These are phyloP conservation scores for Wickerhamiella allomyrinae DNA, from an alignment of 805 yeast species.

Conservation along the genomic window DNA sequence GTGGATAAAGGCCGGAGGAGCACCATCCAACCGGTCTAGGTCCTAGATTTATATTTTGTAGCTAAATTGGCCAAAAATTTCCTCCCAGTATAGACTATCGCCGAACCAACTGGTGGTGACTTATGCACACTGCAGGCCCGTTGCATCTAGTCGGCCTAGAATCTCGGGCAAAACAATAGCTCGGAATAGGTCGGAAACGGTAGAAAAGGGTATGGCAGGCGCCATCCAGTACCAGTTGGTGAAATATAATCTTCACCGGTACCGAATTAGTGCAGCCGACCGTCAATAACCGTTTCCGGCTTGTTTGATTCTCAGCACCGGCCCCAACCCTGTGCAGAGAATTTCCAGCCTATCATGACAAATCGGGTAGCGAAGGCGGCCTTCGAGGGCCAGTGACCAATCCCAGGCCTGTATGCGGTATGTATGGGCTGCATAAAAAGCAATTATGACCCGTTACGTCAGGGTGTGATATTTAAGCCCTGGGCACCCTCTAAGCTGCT, in stretches of 20 bases:
- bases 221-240: too few species aligned
- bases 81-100: too few species aligned
- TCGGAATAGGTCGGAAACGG: too few species aligned
- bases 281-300: neutral
- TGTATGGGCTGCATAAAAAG: constrained; percentile 10
- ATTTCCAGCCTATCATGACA: neutral
- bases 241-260: too few species aligned
- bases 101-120: too few species aligned
- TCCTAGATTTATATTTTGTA: too few species aligned
- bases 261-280: too few species aligned
- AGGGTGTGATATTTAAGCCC: constrained; percentile 6
- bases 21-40: too few species aligned
- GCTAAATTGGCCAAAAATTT: too few species aligned
- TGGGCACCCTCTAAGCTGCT: neutral
- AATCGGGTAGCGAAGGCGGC: constrained; percentile 1
- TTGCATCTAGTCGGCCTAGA: constrained; percentile 2
- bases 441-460: constrained; percentile 9
- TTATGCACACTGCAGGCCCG: constrained; percentile 3
- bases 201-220: too few species aligned
- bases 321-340: constrained; percentile 3
- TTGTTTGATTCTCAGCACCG: neutral
- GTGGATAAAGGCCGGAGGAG: neutral
- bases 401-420: constrained; percentile 9
- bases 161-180: neutral
- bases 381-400: constrained; percentile 5